Evolutionary conservation across 495 filamentous ascomycete genomes (phyloP).

Genomic region (Penicillium bialowiezense): DNA sequence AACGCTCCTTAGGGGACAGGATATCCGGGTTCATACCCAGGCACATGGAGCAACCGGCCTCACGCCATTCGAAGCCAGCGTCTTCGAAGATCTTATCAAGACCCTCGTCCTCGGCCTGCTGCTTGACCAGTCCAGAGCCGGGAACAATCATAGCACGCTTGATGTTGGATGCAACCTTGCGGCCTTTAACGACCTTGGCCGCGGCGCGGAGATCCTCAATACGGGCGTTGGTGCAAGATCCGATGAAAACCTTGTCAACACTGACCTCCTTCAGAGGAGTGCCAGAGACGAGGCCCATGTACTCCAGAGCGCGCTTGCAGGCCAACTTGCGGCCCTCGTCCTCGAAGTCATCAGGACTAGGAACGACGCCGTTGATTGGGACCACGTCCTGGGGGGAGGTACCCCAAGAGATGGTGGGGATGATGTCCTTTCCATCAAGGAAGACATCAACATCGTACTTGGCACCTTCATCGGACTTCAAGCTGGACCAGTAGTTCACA

Average conservation of each 20-base stretch:
- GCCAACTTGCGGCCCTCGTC: slow-evolving; percentile 73
- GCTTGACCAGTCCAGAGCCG: slow-evolving; percentile 91
- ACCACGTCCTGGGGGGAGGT: slow-evolving; percentile 95
- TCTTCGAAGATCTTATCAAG: slow-evolving; percentile 89
- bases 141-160: slow-evolving; percentile 95
- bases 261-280: slow-evolving; percentile 86
- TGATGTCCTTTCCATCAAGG: slow-evolving; percentile 87
- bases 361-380: slow-evolving; percentile 86
- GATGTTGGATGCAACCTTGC: slow-evolving; percentile 80
- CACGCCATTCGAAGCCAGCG: slow-evolving; percentile 95
- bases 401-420: slow-evolving; percentile 93
- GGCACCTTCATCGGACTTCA: slow-evolving; percentile 80
- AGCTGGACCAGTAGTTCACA: slow-evolving; percentile 80
- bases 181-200: slow-evolving; percentile 79
- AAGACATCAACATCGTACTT: slow-evolving; percentile 84
- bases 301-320: slow-evolving; percentile 80
- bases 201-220: slow-evolving; percentile 95
- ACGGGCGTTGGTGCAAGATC: slow-evolving; percentile 94
- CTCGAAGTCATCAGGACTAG: slow-evolving; percentile 80
- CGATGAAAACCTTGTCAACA: slow-evolving; percentile 96
- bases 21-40: slow-evolving; percentile 99
- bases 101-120: slow-evolving; percentile 86
- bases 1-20: slow-evolving; percentile 88
- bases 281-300: slow-evolving; percentile 88
- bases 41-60: slow-evolving; percentile 98